These are phyloP conservation scores for Earliella scabrosa DNA, from an alignment of 1,284 basidiomycete species.

Conservation along the genomic window DNA sequence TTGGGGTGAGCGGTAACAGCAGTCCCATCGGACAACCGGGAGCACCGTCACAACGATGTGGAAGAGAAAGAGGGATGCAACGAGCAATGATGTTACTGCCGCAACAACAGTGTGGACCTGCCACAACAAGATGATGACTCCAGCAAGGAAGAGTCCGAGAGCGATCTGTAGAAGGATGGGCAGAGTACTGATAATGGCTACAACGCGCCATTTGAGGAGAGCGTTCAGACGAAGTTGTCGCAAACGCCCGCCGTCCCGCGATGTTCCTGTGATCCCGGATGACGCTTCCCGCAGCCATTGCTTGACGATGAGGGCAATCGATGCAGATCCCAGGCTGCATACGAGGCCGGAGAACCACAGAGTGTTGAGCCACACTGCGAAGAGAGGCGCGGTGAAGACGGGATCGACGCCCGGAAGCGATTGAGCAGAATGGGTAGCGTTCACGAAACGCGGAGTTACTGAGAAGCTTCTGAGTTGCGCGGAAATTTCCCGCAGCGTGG, in stretches of 20 bases:
- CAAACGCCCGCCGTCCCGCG: slow-evolving; percentile 5
- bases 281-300: slow-evolving; percentile 22
- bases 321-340: slow-evolving; percentile 16
- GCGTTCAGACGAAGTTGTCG: slow-evolving; percentile 29
- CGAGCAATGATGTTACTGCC: slow-evolving; percentile 5
- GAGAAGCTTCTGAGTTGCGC: slow-evolving; percentile 14
- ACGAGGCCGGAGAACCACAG: slow-evolving; percentile 26
- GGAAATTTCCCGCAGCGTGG: slow-evolving; percentile 15
- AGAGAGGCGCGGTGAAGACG: neutral
- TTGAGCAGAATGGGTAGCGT: slow-evolving; percentile 14
- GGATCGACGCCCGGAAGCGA: neutral
- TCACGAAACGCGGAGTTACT: slow-evolving; percentile 3
- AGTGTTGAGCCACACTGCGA: slow-evolving; percentile 17
- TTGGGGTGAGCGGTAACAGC: slow-evolving; percentile 25
- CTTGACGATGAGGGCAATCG: slow-evolving; percentile 20
- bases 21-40: slow-evolving; percentile 13
- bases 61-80: slow-evolving; percentile 13
- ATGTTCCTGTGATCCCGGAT: slow-evolving; percentile 1
- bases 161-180: slow-evolving; percentile 30
- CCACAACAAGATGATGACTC: slow-evolving; percentile 26
- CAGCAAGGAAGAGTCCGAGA: slow-evolving; percentile 24
- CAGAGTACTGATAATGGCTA: slow-evolving; percentile 22
- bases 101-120: slow-evolving; percentile 21
- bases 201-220: slow-evolving; percentile 27
- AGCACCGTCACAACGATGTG: slow-evolving; percentile 10